These are phyloP conservation scores for Eucommia ulmoides DNA, from an alignment of 257 asterid species.

Conservation along the genomic window DNA sequence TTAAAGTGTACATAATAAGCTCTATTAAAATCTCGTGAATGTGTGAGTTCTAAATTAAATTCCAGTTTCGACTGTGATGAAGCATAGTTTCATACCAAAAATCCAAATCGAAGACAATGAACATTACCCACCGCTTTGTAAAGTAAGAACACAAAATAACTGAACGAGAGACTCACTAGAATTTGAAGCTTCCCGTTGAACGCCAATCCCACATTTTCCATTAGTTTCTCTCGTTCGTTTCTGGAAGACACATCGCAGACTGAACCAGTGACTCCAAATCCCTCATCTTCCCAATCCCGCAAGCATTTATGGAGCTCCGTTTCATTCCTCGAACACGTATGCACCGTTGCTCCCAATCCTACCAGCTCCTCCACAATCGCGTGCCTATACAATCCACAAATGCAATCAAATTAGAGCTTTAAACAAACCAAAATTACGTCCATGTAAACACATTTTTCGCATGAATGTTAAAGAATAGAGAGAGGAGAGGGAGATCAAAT, in stretches of 20 bases:
- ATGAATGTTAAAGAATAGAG: too few species aligned
- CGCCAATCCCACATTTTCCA: background rate
- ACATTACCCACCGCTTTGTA: background rate
- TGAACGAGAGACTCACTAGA: slow-evolving; percentile 9
- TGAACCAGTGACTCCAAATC: slow-evolving; percentile 1
- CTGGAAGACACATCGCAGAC: slow-evolving; percentile 5
- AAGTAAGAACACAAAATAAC: background rate
- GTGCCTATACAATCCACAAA: slow-evolving; percentile 10
- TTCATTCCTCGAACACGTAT: slow-evolving; percentile 12
- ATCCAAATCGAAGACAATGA: background rate
- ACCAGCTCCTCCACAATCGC: slow-evolving; percentile 12
- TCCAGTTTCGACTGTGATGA: too few species aligned
- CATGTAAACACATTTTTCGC: too few species aligned
- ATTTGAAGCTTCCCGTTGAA: slow-evolving; percentile 9
- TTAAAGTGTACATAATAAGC: too few species aligned
- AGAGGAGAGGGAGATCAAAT: too few species aligned
- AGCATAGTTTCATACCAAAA: too few species aligned
- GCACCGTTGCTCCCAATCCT: slow-evolving; percentile 7
- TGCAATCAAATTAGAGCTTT: background rate
- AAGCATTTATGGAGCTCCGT: slow-evolving; percentile 10
- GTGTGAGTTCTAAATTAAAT: too few species aligned
- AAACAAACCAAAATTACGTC: background rate
- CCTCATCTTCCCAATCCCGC: slow-evolving; percentile 7
- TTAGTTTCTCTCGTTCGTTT: slow-evolving; percentile 4
- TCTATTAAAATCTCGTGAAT: too few species aligned